A percentile compares a stretch with the other conserved stretches of the same genome.
Evolutionary conservation across 2,329 filamentous ascomycete species (phyloP).

Genomic region (Didymella lethalis): DNA sequence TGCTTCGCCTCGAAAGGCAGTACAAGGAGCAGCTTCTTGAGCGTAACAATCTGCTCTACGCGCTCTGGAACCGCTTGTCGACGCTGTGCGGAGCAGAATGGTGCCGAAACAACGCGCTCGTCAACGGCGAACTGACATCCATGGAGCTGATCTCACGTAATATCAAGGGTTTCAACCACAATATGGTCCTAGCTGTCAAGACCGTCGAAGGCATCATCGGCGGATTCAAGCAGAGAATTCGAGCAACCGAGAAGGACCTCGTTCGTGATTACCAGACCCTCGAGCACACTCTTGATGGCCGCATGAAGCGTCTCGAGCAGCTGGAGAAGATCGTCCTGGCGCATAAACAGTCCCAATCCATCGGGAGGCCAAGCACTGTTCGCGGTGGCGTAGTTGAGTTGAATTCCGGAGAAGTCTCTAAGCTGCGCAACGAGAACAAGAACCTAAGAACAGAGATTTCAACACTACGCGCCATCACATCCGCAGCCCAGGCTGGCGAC

Average conservation of each 20-base stretch:
- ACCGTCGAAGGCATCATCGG: constrained; percentile 82
- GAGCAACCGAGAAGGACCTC: constrained; percentile 86
- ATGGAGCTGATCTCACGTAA: constrained; percentile 86
- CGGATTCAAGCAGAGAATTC: constrained; percentile 80
- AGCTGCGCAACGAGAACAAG: constrained; percentile 67
- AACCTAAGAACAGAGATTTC: constrained; percentile 67
- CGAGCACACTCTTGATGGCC: constrained; percentile 79
- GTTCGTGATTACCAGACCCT: constrained; percentile 88
- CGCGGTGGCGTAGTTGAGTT: constrained; percentile 52
- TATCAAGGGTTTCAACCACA: constrained; percentile 87
- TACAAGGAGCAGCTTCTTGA: constrained; percentile 89
- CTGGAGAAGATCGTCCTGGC: constrained; percentile 76
- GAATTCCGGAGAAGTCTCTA: constrained; percentile 62
- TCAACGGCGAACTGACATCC: constrained; percentile 86
- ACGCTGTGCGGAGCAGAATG: constrained; percentile 89
- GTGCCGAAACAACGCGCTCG: constrained; percentile 86
- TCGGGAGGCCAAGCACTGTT: constrained; percentile 49
- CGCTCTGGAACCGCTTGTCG: constrained; percentile 89
- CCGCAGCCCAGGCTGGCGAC: constrained; percentile 35
- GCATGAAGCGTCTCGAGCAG: constrained; percentile 85
- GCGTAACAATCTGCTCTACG: constrained; percentile 84
- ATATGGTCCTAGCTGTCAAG: constrained; percentile 85
- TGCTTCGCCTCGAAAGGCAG: constrained; percentile 76
- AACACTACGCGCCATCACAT: constrained; percentile 65
- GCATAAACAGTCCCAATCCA: constrained; percentile 49